These are phyloP conservation scores for Gracilaria domingensis DNA, from an alignment of 23 red algal genomes.

Conservation along the genomic window DNA sequence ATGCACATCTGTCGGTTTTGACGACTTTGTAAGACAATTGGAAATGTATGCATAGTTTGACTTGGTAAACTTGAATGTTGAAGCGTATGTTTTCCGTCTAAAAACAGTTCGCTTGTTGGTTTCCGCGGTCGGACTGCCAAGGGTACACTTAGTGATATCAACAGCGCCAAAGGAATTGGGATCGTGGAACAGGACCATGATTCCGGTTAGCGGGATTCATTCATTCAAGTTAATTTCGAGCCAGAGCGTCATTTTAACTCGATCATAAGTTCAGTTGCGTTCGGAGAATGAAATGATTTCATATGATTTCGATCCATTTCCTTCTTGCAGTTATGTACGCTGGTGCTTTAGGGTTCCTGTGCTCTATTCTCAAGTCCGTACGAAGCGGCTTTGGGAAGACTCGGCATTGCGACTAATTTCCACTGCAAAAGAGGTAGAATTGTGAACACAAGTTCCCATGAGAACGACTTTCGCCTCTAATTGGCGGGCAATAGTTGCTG, in stretches of 20 bases:
- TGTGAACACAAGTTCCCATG: conserved; percentile 75
- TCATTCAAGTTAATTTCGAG: not conserved
- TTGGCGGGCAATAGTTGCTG: conserved; percentile 62
- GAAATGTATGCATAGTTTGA: no score
- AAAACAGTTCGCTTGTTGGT: not conserved
- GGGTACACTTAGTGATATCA: no score
- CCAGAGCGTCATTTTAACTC: no score
- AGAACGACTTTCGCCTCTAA: conserved; percentile 66
- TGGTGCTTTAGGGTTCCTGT: not conserved
- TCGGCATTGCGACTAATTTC: conserved; percentile 73
- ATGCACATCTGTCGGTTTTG: no score
- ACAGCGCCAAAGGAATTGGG: no score
- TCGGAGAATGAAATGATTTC: no score
- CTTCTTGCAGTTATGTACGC: not conserved
- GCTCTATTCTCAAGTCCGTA: not conserved
- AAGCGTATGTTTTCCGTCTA: not conserved
- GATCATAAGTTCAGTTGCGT: no score
- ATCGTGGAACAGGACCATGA: not conserved
- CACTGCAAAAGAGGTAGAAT: conserved; percentile 81
- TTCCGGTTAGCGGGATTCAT: not conserved
- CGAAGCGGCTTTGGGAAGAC: not conserved
- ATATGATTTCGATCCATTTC: no score
- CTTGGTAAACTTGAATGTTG: not conserved
- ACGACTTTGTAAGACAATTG: no score
- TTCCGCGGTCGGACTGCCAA: not conserved